These are phyloP conservation scores for Geotrichum macrosporum DNA, from an alignment of 1,139 yeast species.

Conservation along the genomic window DNA sequence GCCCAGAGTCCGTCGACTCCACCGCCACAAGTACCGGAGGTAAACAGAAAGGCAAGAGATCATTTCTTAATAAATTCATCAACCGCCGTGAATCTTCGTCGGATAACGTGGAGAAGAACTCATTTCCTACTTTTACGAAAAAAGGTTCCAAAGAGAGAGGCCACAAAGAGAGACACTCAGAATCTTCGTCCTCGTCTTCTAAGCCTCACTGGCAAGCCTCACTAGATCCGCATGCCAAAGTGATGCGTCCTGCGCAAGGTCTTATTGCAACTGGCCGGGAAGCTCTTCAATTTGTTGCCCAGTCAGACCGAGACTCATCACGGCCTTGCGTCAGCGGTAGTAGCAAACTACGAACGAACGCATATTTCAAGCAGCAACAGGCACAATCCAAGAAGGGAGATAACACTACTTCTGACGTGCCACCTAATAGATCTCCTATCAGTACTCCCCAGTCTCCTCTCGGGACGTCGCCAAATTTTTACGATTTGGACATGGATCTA, in stretches of 20 bases:
- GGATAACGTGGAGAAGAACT: constrained; percentile 20
- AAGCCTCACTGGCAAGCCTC: constrained; percentile 17
- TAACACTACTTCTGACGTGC: too few species aligned
- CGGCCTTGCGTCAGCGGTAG: not conserved
- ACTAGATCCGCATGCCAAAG: constrained; percentile 16
- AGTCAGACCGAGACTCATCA: not conserved
- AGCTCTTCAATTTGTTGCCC: not conserved
- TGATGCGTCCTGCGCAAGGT: constrained; percentile 9
- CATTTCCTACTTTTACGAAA: too few species aligned
- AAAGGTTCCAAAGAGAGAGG: not conserved
- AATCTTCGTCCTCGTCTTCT: constrained; percentile 3
- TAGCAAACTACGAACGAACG: not conserved
- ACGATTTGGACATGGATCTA: constrained; percentile 19
- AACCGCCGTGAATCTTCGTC: constrained; percentile 30
- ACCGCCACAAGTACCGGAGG: not conserved
- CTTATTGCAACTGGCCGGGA: constrained; percentile 13
- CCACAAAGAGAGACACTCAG: too few species aligned
- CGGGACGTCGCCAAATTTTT: not conserved
- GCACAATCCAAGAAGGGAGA: not conserved
- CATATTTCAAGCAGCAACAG: not conserved
- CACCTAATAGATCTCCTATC: not conserved
- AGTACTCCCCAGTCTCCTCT: constrained; percentile 8
- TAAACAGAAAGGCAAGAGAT: constrained; percentile 19
- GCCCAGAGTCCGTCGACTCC: constrained; percentile 4
- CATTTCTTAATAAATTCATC: constrained; percentile 29